Base-by-base conservation (phyloP, 805 yeast genomes). In the Tetrapisispora fleetii region DNA sequence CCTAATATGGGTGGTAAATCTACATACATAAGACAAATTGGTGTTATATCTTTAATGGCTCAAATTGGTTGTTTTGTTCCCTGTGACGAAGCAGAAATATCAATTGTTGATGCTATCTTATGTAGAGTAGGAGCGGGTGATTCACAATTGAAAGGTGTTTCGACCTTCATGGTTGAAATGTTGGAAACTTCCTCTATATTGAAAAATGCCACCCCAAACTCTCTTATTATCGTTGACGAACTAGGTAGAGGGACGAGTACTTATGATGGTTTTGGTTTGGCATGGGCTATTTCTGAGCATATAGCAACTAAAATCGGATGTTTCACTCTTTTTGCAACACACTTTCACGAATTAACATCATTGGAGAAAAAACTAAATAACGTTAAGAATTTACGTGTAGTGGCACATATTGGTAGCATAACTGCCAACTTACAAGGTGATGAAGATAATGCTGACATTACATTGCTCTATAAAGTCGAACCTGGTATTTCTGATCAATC, bases 101-200 rank as follows among this genome's bases (percentile, higher is more conserved):
- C 88, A 13, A 72, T 93, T 1, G 88, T 91, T 52, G 99, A 93
- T 67, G 88, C 96, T 1, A 83, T 93, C 5, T 74, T 93, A 51
- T 95, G 98, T 14, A 80, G 99, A 61, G 96, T 93, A n/a, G 99
- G 99, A 11, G 98, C 99, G 2, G 95, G 97, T 13, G 99, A 93
- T 64, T 91, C 97, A 0, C 99, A 93, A 67, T 73, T 93, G 60
- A 90, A 91, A 66, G 99, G 99, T 24, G 87, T 93, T 28, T 90
- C 98, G 0, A 93, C 99, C 0, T 93, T 93, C 59, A 88, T 88
- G 96, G 89, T 95, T 18, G 99, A 93, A 63, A 93, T 93, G 99
- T 73, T 93, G 50, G 99, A 93, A 62, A 93, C 96, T 37, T 87
- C 97, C 0, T 83, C 95, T 0, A 93, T 93, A 55, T 74, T 93